Conservation (phyloP, 345 rosid genomes). For the Cochlearia excelsa region DNA sequence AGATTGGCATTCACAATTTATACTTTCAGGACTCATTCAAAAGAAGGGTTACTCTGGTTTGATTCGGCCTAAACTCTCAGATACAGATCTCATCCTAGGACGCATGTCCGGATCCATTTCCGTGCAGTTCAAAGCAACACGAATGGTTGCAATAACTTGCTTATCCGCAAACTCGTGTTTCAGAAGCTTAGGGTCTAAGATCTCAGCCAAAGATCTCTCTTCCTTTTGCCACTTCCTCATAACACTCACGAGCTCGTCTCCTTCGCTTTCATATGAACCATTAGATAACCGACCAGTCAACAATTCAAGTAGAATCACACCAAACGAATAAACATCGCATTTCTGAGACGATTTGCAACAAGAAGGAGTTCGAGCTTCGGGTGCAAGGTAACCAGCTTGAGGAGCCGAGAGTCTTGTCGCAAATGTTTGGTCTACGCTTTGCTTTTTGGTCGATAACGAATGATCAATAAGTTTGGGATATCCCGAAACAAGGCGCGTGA, state of each 20-base stretch:
- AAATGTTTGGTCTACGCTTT: conserved; percentile 50
- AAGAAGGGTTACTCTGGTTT: conserved; percentile 32
- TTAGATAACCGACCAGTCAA: conserved; percentile 80
- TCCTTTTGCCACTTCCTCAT: conserved; percentile 79
- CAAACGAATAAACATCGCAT: conserved; percentile 83
- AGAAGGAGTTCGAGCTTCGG: conserved; percentile 60
- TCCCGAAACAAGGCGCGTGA: conserved; percentile 61
- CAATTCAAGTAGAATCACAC: conserved; percentile 73
- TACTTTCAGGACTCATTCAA: background rate
- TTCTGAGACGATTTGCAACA: conserved; percentile 62
- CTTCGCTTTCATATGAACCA: conserved; percentile 53
- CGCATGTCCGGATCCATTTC: conserved; percentile 75
- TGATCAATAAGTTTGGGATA: conserved; percentile 38
- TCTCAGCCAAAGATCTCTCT: conserved; percentile 64
- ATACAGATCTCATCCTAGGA: conserved; percentile 82
- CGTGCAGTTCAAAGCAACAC: conserved; percentile 73
- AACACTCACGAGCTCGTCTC: conserved; percentile 69
- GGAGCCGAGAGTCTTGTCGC: conserved; percentile 59
- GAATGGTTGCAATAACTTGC: conserved; percentile 68
- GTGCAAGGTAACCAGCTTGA: conserved; percentile 63
- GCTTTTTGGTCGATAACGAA: conserved; percentile 22
- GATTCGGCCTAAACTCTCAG: conserved; percentile 71
- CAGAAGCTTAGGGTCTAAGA: conserved; percentile 69
- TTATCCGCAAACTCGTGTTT: conserved; percentile 67
- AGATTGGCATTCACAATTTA: conserved; percentile 5